A percentile compares a stretch with the other conserved stretches of the same genome.
Conservation (phyloP, 202 grass and related monocot genomes). For the Tripidium arundinaceum region DNA sequence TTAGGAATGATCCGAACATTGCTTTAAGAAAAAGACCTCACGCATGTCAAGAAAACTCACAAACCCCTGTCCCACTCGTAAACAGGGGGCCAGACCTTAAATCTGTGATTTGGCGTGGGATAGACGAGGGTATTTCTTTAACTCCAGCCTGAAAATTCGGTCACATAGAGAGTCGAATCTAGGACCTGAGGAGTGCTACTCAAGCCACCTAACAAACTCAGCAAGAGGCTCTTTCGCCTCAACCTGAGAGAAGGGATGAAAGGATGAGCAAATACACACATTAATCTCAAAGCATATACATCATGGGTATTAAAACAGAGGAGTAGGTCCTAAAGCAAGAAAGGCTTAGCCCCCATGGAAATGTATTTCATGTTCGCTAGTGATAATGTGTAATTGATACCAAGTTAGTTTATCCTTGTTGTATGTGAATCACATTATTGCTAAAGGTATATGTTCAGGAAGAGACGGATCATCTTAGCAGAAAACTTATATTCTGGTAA, state of each 20-base stretch:
- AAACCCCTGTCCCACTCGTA: too few relatives aligned
- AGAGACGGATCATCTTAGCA: not conserved
- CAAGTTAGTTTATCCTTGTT: not conserved
- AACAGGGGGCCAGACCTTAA: too few relatives aligned
- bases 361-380: not conserved
- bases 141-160: too few relatives aligned
- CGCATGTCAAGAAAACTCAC: too few relatives aligned
- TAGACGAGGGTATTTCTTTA: too few relatives aligned
- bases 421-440: not conserved
- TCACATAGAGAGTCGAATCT: too few relatives aligned
- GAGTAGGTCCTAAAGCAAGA: not conserved
- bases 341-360: not conserved
- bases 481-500: too few relatives aligned
- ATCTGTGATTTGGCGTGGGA: too few relatives aligned
- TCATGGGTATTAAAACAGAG: not conserved
- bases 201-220: too few relatives aligned
- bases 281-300: not conserved
- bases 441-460: not conserved
- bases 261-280: not conserved
- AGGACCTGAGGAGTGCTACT: too few relatives aligned
- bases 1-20: too few relatives aligned
- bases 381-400: not conserved
- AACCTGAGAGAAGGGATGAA: not conserved
- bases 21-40: too few relatives aligned
- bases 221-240: not conserved